Evolutionary conservation across 2,329 filamentous ascomycete genomes (phyloP).

Genomic region (Arthrobotrys iridis): DNA sequence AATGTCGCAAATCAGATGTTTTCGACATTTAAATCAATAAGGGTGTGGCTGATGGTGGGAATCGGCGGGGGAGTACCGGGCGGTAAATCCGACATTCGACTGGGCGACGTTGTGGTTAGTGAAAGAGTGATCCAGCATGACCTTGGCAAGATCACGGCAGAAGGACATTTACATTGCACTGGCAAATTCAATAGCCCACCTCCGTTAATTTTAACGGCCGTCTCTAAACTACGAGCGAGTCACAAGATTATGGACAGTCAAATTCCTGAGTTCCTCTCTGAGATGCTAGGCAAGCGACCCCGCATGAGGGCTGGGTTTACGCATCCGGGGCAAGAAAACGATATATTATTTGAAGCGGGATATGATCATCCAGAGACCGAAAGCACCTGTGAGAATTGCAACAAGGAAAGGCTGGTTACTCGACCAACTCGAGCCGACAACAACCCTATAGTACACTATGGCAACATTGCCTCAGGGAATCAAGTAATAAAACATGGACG

Average conservation of each 20-base stretch:
- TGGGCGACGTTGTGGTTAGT: not conserved
- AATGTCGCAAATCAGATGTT: slow-evolving; percentile 57
- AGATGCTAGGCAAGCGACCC: not conserved
- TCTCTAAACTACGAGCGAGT: not conserved
- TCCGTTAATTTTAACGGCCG: not conserved
- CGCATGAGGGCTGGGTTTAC: not conserved
- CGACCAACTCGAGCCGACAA: not conserved
- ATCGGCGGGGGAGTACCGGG: slow-evolving; percentile 56
- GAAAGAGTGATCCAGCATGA: not conserved
- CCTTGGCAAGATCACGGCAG: not conserved
- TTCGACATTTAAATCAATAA: slow-evolving; percentile 56
- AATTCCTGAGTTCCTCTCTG: not conserved
- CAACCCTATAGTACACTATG: not conserved
- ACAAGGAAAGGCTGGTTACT: not conserved
- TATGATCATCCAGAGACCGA: not conserved
- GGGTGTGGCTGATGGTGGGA: slow-evolving; percentile 57
- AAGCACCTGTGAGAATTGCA: not conserved
- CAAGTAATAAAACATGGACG: not conserved
- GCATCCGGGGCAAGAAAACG: not conserved
- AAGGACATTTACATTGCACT: not conserved
- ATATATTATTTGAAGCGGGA: not conserved
- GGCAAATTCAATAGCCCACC: not conserved
- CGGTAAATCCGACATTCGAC: slow-evolving; percentile 36
- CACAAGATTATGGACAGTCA: not conserved
- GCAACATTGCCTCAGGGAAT: not conserved